Conservation (phyloP, 83 land plant genomes). For the Thuja plicata region DNA sequence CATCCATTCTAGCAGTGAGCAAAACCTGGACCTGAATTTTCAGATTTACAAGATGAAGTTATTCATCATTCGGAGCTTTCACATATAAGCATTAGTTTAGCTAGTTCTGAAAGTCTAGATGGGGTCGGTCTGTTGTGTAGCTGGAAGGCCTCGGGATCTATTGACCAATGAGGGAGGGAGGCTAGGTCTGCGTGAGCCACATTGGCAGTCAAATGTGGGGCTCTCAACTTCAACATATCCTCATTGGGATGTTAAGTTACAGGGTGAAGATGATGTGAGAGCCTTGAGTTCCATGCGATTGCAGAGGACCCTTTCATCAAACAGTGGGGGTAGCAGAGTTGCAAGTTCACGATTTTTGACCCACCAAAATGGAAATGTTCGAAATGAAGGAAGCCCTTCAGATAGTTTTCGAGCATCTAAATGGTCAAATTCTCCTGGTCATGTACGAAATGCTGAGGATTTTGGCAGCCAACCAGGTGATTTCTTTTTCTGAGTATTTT, state of each 20-base stretch:
- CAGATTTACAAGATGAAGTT: neutral
- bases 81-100: neutral
- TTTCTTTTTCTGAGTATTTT: neutral
- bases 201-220: constrained; percentile 6
- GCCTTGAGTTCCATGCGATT: neutral
- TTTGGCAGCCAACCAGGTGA: constrained; percentile 7
- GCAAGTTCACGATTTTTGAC: neutral
- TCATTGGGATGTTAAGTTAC: constrained; percentile 4
- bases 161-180: neutral
- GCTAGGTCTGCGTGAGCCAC: constrained; percentile 5
- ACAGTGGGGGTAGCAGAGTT: constrained; percentile 4
- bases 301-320: constrained; percentile 3
- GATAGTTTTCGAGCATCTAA: constrained; percentile 4
- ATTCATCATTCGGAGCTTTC: neutral
- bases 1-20: neutral
- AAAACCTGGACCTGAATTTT: neutral
- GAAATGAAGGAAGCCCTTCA: constrained; percentile 6
- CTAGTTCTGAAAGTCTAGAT: neutral
- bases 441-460: neutral
- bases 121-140: constrained; percentile 12
- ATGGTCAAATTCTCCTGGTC: neutral
- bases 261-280: constrained; percentile 7
- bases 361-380: constrained; percentile 1
- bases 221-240: neutral
- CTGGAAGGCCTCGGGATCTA: neutral